phyloP scores from a whole-genome alignment of 2,329 filamentous ascomycete genomes.

The Apiospora arundinis region DNA sequence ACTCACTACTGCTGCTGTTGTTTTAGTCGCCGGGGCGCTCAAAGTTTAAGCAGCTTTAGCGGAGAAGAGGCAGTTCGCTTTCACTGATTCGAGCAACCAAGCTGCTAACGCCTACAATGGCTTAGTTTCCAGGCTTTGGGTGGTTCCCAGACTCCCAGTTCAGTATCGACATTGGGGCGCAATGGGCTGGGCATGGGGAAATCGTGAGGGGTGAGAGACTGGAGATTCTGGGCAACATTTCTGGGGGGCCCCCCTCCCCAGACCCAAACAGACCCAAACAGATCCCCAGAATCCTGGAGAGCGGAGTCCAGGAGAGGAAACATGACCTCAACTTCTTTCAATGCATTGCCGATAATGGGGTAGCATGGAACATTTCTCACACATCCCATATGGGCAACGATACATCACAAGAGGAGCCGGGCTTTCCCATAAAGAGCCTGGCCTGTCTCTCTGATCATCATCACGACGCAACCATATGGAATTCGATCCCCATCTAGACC shows the following conservation, averaged over 20 bases:
- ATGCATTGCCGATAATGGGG: constrained; percentile 8
- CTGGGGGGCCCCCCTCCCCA: background rate
- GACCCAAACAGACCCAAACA: background rate
- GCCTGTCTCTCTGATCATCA: background rate
- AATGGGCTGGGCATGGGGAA: background rate
- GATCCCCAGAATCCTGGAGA: background rate
- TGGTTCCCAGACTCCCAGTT: background rate
- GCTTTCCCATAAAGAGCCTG: background rate
- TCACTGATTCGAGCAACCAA: background rate
- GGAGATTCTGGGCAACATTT: background rate
- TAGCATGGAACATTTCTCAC: background rate
- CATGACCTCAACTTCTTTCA: background rate
- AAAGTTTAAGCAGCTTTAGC: background rate
- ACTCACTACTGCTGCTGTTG: background rate
- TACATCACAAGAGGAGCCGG: background rate
- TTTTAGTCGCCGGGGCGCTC: background rate
- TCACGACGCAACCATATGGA: background rate
- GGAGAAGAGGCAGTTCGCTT: background rate
- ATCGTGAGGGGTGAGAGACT: background rate
- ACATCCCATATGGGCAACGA: background rate
- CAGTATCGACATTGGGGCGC: background rate
- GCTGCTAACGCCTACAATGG: background rate
- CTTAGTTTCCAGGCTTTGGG: background rate
- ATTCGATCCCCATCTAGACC: background rate
- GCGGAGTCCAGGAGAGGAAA: background rate